Evolutionary conservation across 2,329 filamentous ascomycete species (phyloP).

Genomic region (Paraphoma chrysanthemicola): DNA sequence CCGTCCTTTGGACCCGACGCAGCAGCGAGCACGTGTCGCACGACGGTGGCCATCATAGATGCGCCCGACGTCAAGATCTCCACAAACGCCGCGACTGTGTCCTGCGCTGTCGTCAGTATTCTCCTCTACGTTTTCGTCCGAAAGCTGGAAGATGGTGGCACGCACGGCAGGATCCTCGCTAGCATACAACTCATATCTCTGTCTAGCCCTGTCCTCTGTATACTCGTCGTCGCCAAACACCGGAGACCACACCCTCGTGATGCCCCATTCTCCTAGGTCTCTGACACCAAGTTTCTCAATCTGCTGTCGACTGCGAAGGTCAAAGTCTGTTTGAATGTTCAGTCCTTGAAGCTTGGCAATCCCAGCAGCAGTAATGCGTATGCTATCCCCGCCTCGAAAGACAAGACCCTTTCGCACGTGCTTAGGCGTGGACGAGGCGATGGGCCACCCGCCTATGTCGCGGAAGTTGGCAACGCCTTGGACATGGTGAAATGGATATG

Average conservation of each 20-base stretch:
- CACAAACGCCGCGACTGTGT: constrained; percentile 68
- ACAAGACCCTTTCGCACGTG: constrained; percentile 60
- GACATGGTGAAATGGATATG: constrained; percentile 34
- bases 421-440: background rate
- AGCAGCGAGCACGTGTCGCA: constrained; percentile 60
- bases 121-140: background rate
- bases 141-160: background rate
- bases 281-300: constrained; percentile 53
- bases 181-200: constrained; percentile 66
- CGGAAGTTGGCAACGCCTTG: constrained; percentile 41
- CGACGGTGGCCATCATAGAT: constrained; percentile 63
- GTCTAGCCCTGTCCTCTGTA: constrained; percentile 65
- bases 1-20: background rate
- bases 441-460: constrained; percentile 38
- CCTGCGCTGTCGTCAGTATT: constrained; percentile 35
- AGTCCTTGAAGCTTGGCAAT: constrained; percentile 48
- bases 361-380: constrained; percentile 19
- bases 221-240: constrained; percentile 69
- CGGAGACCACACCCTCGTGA: constrained; percentile 64
- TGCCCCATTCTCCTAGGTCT: constrained; percentile 45
- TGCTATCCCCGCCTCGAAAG: constrained; percentile 72
- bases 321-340: constrained; percentile 69
- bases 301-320: constrained; percentile 70
- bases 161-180: constrained; percentile 56
- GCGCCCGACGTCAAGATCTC: constrained; percentile 65